Evolutionary conservation across 495 filamentous ascomycete genomes (phyloP).

Genomic region (Cetradonia linearis): DNA sequence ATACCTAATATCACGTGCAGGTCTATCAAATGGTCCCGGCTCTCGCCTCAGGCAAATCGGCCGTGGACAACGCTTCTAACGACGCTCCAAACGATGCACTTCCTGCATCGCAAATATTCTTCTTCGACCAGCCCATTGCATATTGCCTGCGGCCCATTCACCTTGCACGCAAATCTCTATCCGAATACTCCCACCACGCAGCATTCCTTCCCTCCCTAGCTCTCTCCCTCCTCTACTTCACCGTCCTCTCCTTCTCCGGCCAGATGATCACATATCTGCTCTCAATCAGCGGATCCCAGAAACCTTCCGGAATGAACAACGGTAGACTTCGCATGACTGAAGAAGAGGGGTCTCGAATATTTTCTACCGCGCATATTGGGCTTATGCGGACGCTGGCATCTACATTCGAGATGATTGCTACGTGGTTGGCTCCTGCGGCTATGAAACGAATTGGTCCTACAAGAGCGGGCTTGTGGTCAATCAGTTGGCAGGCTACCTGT

Average conservation of each 20-base stretch:
- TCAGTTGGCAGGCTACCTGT: constrained; percentile 50
- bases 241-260: constrained; percentile 21
- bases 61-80: too few relatives aligned
- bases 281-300: not conserved
- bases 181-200: constrained; percentile 12
- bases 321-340: too few relatives aligned
- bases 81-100: too few relatives aligned
- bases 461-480: constrained; percentile 52
- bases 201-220: constrained; percentile 21
- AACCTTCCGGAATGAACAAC: too few relatives aligned
- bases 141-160: not conserved
- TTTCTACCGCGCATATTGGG: constrained; percentile 12
- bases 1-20: constrained; percentile 13
- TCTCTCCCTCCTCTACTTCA: constrained; percentile 22
- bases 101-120: not conserved
- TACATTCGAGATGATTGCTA: constrained; percentile 19
- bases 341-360: too few relatives aligned
- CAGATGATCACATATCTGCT: constrained; percentile 24
- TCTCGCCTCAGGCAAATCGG: too few relatives aligned
- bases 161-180: not conserved
- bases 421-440: constrained; percentile 26
- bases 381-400: constrained; percentile 10
- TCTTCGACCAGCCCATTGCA: not conserved
- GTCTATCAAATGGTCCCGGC: constrained; percentile 37
- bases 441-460: constrained; percentile 48